These are phyloP conservation scores for Mrakia hoshinonis DNA, from an alignment of 768 basidiomycete genomes.

Conservation along the genomic window DNA sequence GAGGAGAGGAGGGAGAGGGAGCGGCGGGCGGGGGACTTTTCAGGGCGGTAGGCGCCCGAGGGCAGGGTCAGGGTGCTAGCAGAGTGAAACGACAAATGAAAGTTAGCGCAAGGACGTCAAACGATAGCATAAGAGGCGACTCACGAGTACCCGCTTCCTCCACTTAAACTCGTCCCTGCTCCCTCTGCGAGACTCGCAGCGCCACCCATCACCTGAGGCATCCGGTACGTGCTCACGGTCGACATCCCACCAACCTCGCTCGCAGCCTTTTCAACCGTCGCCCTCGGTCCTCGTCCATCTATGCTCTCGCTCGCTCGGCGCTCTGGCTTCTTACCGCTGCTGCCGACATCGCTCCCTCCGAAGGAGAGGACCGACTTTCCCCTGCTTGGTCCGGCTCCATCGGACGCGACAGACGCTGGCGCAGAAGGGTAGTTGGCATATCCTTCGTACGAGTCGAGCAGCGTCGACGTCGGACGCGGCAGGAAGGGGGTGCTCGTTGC, in stretches of 20 bases:
- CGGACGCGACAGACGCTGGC: background rate
- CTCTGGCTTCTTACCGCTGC: background rate
- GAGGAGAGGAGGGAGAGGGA: background rate
- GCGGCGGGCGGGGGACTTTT: slow-evolving; percentile 23
- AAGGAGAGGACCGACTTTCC: background rate
- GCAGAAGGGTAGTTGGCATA: slow-evolving; percentile 19
- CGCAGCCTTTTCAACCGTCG: background rate
- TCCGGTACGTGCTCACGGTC: slow-evolving; percentile 11
- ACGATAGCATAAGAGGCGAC: background rate
- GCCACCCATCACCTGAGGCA: slow-evolving; percentile 28
- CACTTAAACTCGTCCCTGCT: slow-evolving; percentile 23
- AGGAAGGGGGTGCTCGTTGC: slow-evolving; percentile 11
- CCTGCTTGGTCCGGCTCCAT: background rate
- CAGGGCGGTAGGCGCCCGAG: slow-evolving; percentile 16
- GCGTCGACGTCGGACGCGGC: slow-evolving; percentile 25
- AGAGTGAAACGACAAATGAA: background rate
- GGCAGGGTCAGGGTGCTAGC: slow-evolving; percentile 21
- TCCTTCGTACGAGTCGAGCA: slow-evolving; percentile 19
- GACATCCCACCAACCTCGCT: background rate
- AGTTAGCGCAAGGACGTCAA: background rate
- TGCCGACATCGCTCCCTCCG: slow-evolving; percentile 5
- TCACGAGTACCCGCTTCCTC: slow-evolving; percentile 28
- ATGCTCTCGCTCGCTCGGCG: background rate
- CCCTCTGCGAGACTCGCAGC: slow-evolving; percentile 3
- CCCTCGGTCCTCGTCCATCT: background rate